Base-by-base conservation (phyloP, 1,284 basidiomycete genomes). In the Leucoagaricus sp. region DNA sequence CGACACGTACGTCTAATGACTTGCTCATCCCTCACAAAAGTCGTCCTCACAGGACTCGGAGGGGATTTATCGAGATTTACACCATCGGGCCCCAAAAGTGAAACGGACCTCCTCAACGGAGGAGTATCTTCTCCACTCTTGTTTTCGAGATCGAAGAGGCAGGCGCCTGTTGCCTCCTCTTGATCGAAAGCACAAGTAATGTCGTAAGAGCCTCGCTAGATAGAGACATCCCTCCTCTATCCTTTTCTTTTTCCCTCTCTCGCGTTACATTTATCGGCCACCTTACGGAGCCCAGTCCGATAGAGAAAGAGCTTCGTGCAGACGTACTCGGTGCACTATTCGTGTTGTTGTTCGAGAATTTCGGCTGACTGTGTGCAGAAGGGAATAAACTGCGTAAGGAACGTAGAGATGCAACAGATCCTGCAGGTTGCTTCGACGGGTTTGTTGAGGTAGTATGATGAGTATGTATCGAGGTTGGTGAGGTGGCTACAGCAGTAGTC, bases 201-300 rank as follows among this genome's bases (percentile, higher is more conserved):
- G 19, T 41, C 19, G 4, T 54, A 42, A 26, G 59, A 61, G 36
- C 40, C 15, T 69, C 69, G 25, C 66, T 65, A 29, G 69, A 65
- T 41, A 70, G 60, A 15, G 73, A 70, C 44, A 71, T 70, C 42
- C 70, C 63, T 55, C 67, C 71, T 13, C 69, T 73, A 13, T 83
- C 82, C 41, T 72, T 70, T 34, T 71, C 70, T 38, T 70, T 64
- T 53, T 69, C 73, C 12, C 68, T 73, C 17, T 83, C 47, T 12
- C 47, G n/a, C 9, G 47, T 81, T 40, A 72, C 70, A 4, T 75
- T 71, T 57, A 82, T 77, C 13, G 84, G 83, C 58, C 78, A 76
- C 49, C 85, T 75, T 34, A 84, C 69, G 12, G 81, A 76, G 5
- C 79, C 80, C 60, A 86, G 82, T 41, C 67, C 72, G 44, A 76